Base-by-base conservation (phyloP, 306 rosid genomes). In the Biancaea sappan region DNA sequence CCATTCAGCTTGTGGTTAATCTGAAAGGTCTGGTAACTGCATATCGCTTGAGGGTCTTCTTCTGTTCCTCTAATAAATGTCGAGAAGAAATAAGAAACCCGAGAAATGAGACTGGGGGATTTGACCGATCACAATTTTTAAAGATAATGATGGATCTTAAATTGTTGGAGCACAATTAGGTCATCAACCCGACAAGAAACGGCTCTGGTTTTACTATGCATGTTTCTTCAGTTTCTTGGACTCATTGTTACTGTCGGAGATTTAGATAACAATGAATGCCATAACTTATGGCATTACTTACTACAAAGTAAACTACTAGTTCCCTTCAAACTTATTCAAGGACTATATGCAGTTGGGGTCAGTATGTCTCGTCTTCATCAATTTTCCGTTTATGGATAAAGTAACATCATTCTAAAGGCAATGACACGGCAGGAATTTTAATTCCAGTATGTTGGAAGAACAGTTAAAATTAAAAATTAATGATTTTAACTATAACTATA, bases 1-100 rank as follows among this genome's bases (percentile, higher is more conserved):
- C 70, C 51, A 58, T 50, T 63, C 18, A 46, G 62, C 53, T 41
- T 53, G 51, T 31, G 78, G 80, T 28, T 56, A 37, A 50, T 72
- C 71, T 69, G n/a, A 35, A 22, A 58, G 65, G 52, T 69, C 25
- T 43, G 57, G 58, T 66, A 57, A 19, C 37, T 69, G 64, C 43
- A 70, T 26, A 21, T 70, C 21, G 52, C 5, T 54, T 48, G 40
- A 38, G 66, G 66, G 25, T 60, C 8, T n/a, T 34, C 38, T 60
- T 29, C 22, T 14, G 14, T 58, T 12, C 46, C 46, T 19, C 15
- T 25, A n/a, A 15, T 34, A 2, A 0, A 0, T 16, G 15, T 60
- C 44, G 4, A 16, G 38, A n/a, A 31, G 46, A 60, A 60, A 60
- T 26, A n/a, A 60, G 44, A 18, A 15, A 12, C 40, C 21, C 2